These are phyloP conservation scores for Annulohypoxylon stygium DNA, from an alignment of 495 filamentous ascomycete species.

Conservation along the genomic window DNA sequence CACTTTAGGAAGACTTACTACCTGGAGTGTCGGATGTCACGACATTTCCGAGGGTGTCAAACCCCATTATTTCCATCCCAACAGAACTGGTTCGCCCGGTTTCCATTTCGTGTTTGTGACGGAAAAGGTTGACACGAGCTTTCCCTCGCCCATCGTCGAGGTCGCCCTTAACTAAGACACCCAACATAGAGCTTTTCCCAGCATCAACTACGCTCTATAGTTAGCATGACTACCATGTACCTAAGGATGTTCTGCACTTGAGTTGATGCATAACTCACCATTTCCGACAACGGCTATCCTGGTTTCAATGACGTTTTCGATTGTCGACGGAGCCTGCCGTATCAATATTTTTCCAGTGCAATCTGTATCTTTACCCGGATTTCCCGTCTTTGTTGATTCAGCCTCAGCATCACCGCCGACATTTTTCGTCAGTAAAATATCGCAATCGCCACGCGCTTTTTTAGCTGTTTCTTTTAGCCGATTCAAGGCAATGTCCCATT, in stretches of 20 bases:
- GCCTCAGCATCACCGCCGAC: slow-evolving; percentile 84
- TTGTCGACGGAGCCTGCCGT: slow-evolving; percentile 75
- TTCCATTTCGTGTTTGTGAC: slow-evolving; percentile 98
- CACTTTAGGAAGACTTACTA: slow-evolving; percentile 63
- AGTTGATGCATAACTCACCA: slow-evolving; percentile 59
- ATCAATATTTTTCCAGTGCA: slow-evolving; percentile 87
- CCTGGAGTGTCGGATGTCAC: slow-evolving; percentile 84
- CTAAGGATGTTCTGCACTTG: background rate
- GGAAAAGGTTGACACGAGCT: slow-evolving; percentile 95
- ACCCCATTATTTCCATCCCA: slow-evolving; percentile 99
- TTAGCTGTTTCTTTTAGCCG: slow-evolving; percentile 75
- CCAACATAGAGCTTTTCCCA: slow-evolving; percentile 96
- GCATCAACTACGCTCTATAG: slow-evolving; percentile 76
- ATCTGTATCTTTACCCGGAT: slow-evolving; percentile 73
- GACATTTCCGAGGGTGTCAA: slow-evolving; percentile 89
- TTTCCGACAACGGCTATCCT: slow-evolving; percentile 97
- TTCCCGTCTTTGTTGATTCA: slow-evolving; percentile 55
- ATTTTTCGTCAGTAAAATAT: slow-evolving; percentile 87
- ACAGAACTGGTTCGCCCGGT: slow-evolving; percentile 95
- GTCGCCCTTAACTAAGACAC: slow-evolving; percentile 94
- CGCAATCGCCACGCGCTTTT: slow-evolving; percentile 77
- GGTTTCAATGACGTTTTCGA: slow-evolving; percentile 95
- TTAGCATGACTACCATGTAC: slow-evolving; percentile 12
- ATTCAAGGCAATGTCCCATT: slow-evolving; percentile 82
- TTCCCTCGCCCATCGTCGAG: slow-evolving; percentile 96